Evolutionary conservation across 2,329 filamentous ascomycete species (phyloP).

Genomic region (Mycosphaerella sp.): DNA sequence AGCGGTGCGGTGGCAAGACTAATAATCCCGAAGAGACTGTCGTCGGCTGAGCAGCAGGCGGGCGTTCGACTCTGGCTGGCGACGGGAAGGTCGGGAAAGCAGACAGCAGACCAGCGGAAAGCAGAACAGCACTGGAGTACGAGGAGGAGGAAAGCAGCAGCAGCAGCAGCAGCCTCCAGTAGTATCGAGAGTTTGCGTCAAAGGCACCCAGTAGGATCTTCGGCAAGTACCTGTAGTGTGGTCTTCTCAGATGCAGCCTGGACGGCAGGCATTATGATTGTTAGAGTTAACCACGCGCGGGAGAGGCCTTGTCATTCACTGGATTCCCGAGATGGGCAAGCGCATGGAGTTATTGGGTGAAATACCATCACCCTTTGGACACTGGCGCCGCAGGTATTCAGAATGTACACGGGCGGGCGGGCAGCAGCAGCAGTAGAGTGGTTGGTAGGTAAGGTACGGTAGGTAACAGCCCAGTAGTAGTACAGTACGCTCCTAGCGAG

Average conservation of each 20-base stretch:
- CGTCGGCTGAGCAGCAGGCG: neutral
- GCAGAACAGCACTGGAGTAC: neutral
- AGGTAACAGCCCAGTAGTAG: too few species aligned
- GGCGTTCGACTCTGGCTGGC: neutral
- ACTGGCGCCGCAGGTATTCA: neutral
- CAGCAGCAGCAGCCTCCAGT: neutral
- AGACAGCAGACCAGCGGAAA: too few species aligned
- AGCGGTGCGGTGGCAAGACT: neutral
- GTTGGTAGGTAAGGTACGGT: too few species aligned
- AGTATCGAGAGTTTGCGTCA: neutral
- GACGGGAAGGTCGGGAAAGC: neutral
- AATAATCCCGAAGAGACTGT: neutral
- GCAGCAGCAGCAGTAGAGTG: neutral
- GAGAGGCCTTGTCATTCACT: conserved; percentile 4
- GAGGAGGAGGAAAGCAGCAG: neutral
- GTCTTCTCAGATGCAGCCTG: conserved; percentile 3
- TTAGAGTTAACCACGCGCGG: neutral
- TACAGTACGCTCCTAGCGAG: too few species aligned
- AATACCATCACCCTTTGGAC: neutral
- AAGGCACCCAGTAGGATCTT: neutral
- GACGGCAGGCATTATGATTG: neutral
- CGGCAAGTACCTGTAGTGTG: neutral
- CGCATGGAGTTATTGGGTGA: neutral
- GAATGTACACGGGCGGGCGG: neutral
- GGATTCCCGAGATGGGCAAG: neutral